Percentiles rank a stretch among this genome's conserved stretches.
Conservation (phyloP, 2,329 filamentous ascomycete genomes). For the Shiraia sp. region DNA sequence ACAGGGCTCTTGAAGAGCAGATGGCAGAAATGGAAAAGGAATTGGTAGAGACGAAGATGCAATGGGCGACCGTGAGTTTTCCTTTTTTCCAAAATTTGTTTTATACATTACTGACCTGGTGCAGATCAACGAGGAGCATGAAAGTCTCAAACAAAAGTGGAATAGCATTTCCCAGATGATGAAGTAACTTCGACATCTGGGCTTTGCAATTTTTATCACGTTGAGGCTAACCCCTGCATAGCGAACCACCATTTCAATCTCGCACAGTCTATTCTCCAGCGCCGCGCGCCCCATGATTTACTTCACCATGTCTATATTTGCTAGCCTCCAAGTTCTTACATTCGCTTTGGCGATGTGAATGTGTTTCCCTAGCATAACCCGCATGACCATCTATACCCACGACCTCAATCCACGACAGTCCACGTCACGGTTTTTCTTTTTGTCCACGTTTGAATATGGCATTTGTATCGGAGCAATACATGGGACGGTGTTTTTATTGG, state of each 20-base stretch:
- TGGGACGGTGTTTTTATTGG: conserved; percentile 7
- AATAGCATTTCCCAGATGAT: conserved; percentile 52
- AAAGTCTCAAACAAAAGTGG: conserved; percentile 55
- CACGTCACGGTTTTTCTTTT: conserved; percentile 6
- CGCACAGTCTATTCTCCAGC: conserved; percentile 21
- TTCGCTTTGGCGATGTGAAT: conserved; percentile 10
- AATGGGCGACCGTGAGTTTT: conserved; percentile 82
- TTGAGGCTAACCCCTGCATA: conserved; percentile 26
- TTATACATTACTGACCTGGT: conserved; percentile 17
- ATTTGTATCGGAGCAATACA: conserved; percentile 16
- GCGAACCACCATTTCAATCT: conserved; percentile 22
- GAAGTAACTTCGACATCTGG: conserved; percentile 31
- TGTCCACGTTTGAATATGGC: conserved; percentile 19
- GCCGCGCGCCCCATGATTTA: conserved; percentile 31
- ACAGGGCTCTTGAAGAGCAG: conserved; percentile 83
- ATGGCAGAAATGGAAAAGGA: conserved; percentile 90
- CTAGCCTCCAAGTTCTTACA: conserved; percentile 4
- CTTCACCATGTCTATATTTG: conserved; percentile 39
- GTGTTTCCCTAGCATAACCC: conserved; percentile 2
- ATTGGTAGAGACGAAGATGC: conserved; percentile 91
- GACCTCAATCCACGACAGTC: conserved; percentile 14
- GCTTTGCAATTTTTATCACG: conserved; percentile 17
- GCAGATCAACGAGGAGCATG: conserved; percentile 54
- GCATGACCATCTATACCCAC: conserved; percentile 32
- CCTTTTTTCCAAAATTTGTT: neutral